Evolutionary conservation across 345 rosid genomes (phyloP).

Genomic region (Limnanthes douglasii): DNA sequence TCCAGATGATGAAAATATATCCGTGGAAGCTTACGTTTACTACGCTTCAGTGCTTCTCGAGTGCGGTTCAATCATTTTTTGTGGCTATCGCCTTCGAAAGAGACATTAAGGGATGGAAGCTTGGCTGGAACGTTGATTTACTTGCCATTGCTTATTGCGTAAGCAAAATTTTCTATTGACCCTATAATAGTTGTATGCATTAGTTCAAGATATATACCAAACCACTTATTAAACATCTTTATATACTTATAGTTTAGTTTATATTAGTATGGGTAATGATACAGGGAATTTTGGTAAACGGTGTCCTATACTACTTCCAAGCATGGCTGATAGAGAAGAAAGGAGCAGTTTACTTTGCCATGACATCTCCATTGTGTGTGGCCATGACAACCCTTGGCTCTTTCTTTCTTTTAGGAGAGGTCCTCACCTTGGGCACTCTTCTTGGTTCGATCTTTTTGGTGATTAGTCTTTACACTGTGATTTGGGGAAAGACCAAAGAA

Average conservation of each 20-base stretch:
- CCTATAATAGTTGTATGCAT: background rate
- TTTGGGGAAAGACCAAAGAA: conserved; percentile 14
- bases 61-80: conserved; percentile 11
- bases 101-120: conserved; percentile 13
- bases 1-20: conserved; percentile 5
- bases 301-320: conserved; percentile 9
- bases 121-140: conserved; percentile 10
- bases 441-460: conserved; percentile 7
- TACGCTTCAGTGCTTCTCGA: conserved; percentile 8
- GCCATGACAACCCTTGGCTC: conserved; percentile 9
- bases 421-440: conserved; percentile 7
- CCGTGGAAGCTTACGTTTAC: conserved; percentile 14
- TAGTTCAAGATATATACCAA: background rate
- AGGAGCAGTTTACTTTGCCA: conserved; percentile 11
- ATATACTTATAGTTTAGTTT: background rate
- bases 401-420: conserved; percentile 9
- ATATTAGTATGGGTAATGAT: background rate
- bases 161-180: conserved; percentile 1
- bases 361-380: conserved; percentile 9
- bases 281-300: conserved; percentile 12
- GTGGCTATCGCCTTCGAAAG: conserved; percentile 14
- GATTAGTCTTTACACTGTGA: conserved; percentile 10
- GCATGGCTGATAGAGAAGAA: conserved; percentile 10
- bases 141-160: conserved; percentile 13
- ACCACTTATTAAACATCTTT: background rate